phyloP scores from a whole-genome alignment of 345 rosid genomes.

The Citrus inodora region DNA sequence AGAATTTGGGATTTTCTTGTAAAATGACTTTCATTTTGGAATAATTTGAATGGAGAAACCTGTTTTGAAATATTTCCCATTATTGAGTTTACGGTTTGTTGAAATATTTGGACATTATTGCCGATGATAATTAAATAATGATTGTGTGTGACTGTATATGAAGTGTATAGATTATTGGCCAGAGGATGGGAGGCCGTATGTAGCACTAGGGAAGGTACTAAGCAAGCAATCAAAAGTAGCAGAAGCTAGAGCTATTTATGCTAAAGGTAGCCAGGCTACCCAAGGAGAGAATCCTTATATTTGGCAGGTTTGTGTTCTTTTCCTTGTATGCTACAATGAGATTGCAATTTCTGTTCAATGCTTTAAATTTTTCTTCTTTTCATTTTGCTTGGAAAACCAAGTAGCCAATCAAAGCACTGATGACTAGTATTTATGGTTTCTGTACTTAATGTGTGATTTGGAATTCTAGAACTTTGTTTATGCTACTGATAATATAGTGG shows the following conservation, averaged over 20 bases:
- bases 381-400: neutral
- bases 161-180: slow-evolving; percentile 93
- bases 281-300: slow-evolving; percentile 96
- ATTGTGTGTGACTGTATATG: slow-evolving; percentile 2
- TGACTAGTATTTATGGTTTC: neutral
- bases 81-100: neutral
- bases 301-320: slow-evolving; percentile 77
- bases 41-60: neutral
- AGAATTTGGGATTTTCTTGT: neutral
- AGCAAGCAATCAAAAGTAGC: slow-evolving; percentile 59
- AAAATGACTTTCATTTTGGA: neutral
- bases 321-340: neutral
- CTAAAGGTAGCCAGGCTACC: slow-evolving; percentile 87
- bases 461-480: neutral
- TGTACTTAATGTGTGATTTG: neutral
- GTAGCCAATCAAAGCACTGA: neutral
- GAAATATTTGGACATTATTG: neutral
- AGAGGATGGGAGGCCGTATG: slow-evolving; percentile 94
- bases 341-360: neutral
- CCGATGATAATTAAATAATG: neutral
- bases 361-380: neutral
- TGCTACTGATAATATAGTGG: neutral
- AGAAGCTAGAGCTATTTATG: slow-evolving; percentile 75
- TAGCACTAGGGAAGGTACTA: slow-evolving; percentile 75
- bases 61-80: neutral